Conservation (phyloP, 306 rosid genomes). For the Cicer cuneatum region DNA sequence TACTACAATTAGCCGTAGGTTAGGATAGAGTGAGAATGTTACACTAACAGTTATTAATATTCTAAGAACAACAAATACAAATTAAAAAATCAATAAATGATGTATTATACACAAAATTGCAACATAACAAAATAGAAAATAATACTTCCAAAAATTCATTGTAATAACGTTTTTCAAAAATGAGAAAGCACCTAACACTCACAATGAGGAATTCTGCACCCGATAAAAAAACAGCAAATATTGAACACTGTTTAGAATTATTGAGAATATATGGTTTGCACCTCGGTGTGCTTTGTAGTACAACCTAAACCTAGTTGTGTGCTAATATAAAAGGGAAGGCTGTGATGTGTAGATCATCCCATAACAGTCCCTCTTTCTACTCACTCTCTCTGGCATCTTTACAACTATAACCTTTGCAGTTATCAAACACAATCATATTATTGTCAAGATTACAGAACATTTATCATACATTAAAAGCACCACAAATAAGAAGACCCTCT, state of each 20-base stretch:
- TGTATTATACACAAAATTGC: background rate
- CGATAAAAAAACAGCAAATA: slow-evolving; percentile 4
- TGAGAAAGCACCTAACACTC: background rate
- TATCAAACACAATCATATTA: slow-evolving; percentile 7
- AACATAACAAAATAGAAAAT: slow-evolving; percentile 11
- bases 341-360: background rate
- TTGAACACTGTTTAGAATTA: slow-evolving; percentile 12
- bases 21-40: background rate
- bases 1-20: background rate
- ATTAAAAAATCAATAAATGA: slow-evolving; percentile 12
- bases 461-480: slow-evolving; percentile 33
- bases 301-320: background rate
- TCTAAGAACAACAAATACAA: background rate
- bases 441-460: background rate
- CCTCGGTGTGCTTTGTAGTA: slow-evolving; percentile 11
- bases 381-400: background rate
- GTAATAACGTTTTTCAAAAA: slow-evolving; percentile 22
- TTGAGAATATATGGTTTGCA: slow-evolving; percentile 5
- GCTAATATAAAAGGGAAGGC: background rate
- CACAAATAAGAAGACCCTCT: slow-evolving; percentile 20
- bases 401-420: slow-evolving; percentile 23
- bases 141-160: slow-evolving; percentile 3
- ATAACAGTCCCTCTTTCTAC: slow-evolving; percentile 8
- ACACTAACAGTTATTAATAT: slow-evolving; percentile 22
- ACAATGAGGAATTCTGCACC: slow-evolving; percentile 1